Conservation (phyloP, 1,139 yeast genomes). For the Yamadazyma sp. region DNA sequence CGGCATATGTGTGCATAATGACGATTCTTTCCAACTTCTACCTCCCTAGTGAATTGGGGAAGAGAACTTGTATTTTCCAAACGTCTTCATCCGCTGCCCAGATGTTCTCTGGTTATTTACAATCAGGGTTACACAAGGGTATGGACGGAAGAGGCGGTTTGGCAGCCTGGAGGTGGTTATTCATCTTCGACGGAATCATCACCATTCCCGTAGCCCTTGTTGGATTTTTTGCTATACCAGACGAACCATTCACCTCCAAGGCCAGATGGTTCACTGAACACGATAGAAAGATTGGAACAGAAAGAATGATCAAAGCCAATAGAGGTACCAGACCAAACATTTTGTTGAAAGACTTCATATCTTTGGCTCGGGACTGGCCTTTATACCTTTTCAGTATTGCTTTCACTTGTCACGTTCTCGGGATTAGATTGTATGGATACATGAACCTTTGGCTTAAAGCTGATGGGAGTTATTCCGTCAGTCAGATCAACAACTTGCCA, state of each 20-base stretch:
- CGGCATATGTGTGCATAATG: conserved; percentile 17
- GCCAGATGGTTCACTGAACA: conserved; percentile 14
- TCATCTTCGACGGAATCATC: conserved; percentile 32
- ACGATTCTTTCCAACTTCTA: conserved; percentile 18
- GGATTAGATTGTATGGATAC: conserved; percentile 16
- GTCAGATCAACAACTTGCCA: conserved; percentile 31
- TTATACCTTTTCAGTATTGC: conserved; percentile 14
- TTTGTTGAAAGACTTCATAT: conserved; percentile 5
- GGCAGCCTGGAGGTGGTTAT: conserved; percentile 38
- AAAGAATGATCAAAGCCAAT: conserved; percentile 10
- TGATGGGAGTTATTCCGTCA: conserved; percentile 21
- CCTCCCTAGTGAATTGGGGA: conserved; percentile 16
- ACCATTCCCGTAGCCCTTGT: conserved; percentile 27
- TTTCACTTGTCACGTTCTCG: conserved; percentile 15
- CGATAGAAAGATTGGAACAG: conserved; percentile 13
- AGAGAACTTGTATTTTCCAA: conserved; percentile 18
- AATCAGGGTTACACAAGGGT: conserved; percentile 24
- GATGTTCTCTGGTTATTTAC: conserved; percentile 39
- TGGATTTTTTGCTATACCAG: conserved; percentile 22
- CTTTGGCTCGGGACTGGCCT: conserved; percentile 13
- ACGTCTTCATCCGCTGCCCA: conserved; percentile 16
- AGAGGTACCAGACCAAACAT: conserved; percentile 14
- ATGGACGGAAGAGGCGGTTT: conserved; percentile 29
- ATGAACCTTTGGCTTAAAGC: conserved; percentile 27
- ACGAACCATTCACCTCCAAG: conserved; percentile 11